phyloP scores from a whole-genome alignment of 2,329 filamentous ascomycete species.

The Colletotrichum orchidophilum region DNA sequence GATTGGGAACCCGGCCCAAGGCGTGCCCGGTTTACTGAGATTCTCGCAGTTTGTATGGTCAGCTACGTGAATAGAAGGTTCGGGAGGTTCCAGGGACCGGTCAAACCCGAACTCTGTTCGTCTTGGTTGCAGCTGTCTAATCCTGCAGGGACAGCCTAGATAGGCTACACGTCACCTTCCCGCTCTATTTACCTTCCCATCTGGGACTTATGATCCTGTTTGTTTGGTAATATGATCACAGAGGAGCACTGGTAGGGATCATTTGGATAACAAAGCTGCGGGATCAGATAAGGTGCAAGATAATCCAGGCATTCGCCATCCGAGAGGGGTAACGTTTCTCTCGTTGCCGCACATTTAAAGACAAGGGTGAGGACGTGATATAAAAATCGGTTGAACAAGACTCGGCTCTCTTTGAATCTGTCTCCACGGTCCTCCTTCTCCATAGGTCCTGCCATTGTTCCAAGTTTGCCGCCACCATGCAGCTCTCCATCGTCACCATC shows the following conservation, averaged over 20 bases:
- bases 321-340: neutral
- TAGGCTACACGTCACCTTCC: neutral
- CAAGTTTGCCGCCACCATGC: neutral
- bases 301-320: neutral
- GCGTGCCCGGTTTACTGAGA: neutral
- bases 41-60: neutral
- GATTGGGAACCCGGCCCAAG: neutral
- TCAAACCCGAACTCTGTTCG: no score
- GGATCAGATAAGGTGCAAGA: neutral
- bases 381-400: neutral
- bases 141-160: neutral
- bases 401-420: neutral
- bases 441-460: neutral
- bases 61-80: neutral
- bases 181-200: neutral
- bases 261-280: neutral
- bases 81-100: neutral
- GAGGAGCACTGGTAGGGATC: neutral
- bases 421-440: neutral
- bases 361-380: neutral
- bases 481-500: conserved; percentile 1
- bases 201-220: neutral
- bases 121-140: neutral
- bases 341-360: no score
- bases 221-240: neutral